phyloP scores from a whole-genome alignment of 768 basidiomycete species.

The Rhizopogon vinicolor region DNA sequence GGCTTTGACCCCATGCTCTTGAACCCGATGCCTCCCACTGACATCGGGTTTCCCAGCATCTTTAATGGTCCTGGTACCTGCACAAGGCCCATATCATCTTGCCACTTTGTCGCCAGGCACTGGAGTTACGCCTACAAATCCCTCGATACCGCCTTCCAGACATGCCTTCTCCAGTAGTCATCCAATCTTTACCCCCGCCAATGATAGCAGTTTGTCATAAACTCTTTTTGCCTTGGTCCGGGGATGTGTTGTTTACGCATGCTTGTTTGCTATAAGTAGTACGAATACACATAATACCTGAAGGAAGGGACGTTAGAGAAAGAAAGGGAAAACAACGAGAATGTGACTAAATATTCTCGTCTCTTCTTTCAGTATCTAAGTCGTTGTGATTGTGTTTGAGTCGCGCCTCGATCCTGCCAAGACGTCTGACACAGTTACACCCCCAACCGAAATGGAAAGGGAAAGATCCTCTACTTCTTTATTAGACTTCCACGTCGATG shows the following conservation, averaged over 20 bases:
- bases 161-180: neutral
- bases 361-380: no score
- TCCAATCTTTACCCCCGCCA: neutral
- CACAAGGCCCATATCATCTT: neutral
- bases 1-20: slow-evolving; percentile 52
- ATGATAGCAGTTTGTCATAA: neutral
- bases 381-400: no score
- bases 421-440: no score
- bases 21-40: slow-evolving; percentile 41
- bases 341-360: no score
- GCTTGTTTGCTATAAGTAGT: no score
- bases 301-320: no score
- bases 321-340: no score
- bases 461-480: slow-evolving; percentile 65
- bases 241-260: no score
- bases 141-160: neutral
- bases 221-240: no score
- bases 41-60: slow-evolving; percentile 16
- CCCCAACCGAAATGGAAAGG: slow-evolving; percentile 25
- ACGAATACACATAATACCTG: no score
- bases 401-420: no score
- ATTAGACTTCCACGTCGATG: slow-evolving; percentile 72
- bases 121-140: neutral
- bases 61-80: slow-evolving; percentile 14
- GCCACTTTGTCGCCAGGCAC: neutral